Evolutionary conservation across 306 rosid species (phyloP).

Genomic region (Quercus cerris): DNA sequence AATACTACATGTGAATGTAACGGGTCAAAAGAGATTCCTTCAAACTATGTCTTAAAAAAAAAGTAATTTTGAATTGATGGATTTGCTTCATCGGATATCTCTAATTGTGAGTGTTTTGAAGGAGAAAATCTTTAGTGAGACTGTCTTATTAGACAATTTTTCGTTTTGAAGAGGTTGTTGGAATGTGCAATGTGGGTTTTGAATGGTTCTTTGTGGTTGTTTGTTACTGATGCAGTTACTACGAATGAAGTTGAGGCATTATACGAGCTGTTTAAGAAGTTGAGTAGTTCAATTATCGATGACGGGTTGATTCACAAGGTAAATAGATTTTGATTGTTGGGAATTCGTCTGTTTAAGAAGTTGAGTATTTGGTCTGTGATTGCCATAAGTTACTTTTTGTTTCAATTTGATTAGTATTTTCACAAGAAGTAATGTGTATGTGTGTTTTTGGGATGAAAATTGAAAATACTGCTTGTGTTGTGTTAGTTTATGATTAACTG

Average conservation of each 20-base stretch:
- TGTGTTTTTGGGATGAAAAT: too few relatives aligned
- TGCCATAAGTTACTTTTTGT: background rate
- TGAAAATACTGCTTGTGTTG: background rate
- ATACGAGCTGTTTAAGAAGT: constrained; percentile 63
- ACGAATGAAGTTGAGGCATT: constrained; percentile 74
- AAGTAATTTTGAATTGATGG: too few relatives aligned
- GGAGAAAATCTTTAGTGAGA: too few relatives aligned
- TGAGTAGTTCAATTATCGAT: constrained; percentile 70
- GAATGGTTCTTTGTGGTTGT: background rate
- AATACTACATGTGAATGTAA: too few relatives aligned
- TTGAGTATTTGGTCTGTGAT: background rate
- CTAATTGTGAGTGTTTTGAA: too few relatives aligned
- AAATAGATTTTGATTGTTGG: constrained; percentile 2
- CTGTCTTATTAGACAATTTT: too few relatives aligned
- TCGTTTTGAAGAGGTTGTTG: background rate
- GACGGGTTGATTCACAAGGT: constrained; percentile 93
- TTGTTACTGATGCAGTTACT: constrained; percentile 48
- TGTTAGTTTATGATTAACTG: background rate
- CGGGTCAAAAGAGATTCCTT: too few relatives aligned
- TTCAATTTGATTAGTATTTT: too few relatives aligned
- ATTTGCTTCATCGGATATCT: too few relatives aligned
- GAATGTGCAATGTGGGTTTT: background rate
- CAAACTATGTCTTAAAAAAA: too few relatives aligned
- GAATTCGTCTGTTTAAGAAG: background rate
- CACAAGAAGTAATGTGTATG: too few relatives aligned